Conservation (phyloP, 176 grass and related monocot genomes). For the Carex parvula region DNA sequence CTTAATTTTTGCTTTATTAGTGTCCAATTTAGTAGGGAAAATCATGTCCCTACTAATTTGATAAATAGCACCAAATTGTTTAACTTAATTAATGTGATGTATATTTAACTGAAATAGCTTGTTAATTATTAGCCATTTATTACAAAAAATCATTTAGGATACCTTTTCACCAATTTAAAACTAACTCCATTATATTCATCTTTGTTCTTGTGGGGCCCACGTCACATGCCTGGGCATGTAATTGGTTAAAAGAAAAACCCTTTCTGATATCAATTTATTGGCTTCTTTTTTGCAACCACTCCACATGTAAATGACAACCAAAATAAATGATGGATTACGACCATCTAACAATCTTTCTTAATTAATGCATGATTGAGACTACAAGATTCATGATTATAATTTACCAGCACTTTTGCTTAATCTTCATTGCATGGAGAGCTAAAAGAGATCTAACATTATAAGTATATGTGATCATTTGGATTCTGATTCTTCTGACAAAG, state of each 20-base stretch:
- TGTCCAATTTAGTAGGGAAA: too few species aligned
- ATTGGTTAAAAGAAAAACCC: neutral
- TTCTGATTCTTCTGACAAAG: neutral
- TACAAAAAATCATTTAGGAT: neutral
- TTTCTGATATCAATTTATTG: neutral
- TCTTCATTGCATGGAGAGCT: neutral
- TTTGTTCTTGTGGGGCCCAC: constrained; percentile 14
- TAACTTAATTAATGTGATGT: neutral
- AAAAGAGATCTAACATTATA: neutral
- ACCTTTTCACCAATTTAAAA: constrained; percentile 7
- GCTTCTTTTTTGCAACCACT: constrained; percentile 22
- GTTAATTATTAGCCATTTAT: neutral
- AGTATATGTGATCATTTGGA: neutral
- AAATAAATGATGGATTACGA: constrained; percentile 9
- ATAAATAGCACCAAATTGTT: too few species aligned
- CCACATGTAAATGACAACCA: constrained; percentile 9
- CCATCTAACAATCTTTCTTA: constrained; percentile 19
- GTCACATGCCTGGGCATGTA: constrained; percentile 20
- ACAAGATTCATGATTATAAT: neutral
- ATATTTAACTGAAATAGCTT: neutral
- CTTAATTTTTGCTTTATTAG: too few species aligned
- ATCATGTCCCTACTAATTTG: too few species aligned
- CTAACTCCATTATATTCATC: neutral
- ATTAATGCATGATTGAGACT: constrained; percentile 14
- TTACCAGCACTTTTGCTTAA: neutral